phyloP scores from a whole-genome alignment of 108 stramenopile species.

The Cyclotella distinguenda region DNA sequence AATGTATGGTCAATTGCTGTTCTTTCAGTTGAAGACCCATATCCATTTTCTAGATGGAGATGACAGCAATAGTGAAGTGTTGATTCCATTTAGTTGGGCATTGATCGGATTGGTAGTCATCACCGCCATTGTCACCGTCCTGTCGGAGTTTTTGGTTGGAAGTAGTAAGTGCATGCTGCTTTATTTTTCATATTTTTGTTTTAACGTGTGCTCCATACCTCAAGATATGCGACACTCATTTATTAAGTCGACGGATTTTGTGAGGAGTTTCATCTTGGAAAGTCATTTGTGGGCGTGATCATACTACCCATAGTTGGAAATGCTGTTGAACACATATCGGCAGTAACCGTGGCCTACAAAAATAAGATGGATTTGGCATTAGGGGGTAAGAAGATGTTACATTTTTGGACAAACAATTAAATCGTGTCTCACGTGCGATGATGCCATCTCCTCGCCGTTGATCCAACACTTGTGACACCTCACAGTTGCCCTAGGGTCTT shows the following conservation, averaged over 20 bases:
- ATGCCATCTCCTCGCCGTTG: neutral
- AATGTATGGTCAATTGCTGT: constrained; percentile 89
- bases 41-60: constrained; percentile 66
- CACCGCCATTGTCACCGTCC: constrained; percentile 74
- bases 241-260: constrained; percentile 91
- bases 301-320: constrained; percentile 93
- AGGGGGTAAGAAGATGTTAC: constrained; percentile 53
- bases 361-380: constrained; percentile 92
- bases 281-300: constrained; percentile 90
- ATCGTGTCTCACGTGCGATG: neutral
- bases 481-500: constrained; percentile 83
- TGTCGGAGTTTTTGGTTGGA: constrained; percentile 78
- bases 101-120: constrained; percentile 64
- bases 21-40: constrained; percentile 94
- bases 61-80: constrained; percentile 39
- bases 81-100: constrained; percentile 75
- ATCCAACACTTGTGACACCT: neutral
- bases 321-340: constrained; percentile 91
- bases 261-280: constrained; percentile 64
- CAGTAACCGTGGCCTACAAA: constrained; percentile 93
- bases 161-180: too few species aligned
- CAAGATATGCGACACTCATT: too few species aligned
- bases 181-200: too few species aligned
- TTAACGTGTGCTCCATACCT: too few species aligned
- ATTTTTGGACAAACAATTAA: neutral